Percentiles rank a stretch among this genome's conserved stretches.
phyloP scores from a whole-genome alignment of 345 rosid species.

The Sisymbrium altissimum region DNA sequence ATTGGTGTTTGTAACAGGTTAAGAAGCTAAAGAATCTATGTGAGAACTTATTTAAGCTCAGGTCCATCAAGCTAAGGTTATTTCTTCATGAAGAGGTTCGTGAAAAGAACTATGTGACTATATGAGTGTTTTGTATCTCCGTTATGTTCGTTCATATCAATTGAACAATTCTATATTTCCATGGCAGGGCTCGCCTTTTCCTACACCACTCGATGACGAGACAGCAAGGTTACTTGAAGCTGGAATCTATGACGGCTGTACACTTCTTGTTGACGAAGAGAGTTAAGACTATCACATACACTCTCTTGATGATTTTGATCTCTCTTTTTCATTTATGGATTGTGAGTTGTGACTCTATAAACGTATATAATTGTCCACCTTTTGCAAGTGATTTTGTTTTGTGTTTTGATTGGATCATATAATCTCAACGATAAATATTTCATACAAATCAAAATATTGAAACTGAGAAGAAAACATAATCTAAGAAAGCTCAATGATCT shows the following conservation, averaged over 20 bases:
- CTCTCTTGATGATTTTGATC: background rate
- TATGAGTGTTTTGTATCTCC: background rate
- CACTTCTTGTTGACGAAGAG: slow-evolving; percentile 74
- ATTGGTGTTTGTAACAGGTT: slow-evolving; percentile 42
- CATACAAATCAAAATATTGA: background rate
- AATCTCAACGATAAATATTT: background rate
- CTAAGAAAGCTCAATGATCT: slow-evolving; percentile 28
- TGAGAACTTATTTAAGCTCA: slow-evolving; percentile 73
- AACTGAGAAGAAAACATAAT: background rate
- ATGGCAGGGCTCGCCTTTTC: slow-evolving; percentile 75
- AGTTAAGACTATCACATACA: slow-evolving; percentile 26
- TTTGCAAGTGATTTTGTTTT: background rate
- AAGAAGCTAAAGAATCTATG: slow-evolving; percentile 84
- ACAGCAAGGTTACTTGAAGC: slow-evolving; percentile 64
- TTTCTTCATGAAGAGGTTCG: slow-evolving; percentile 73
- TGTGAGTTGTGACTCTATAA: background rate
- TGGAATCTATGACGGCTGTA: slow-evolving; percentile 60
- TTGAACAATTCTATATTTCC: background rate
- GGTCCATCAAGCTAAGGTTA: slow-evolving; percentile 50
- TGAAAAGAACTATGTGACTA: background rate
- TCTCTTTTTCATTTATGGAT: background rate
- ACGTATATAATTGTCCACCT: background rate
- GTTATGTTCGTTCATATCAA: background rate
- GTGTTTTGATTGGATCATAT: background rate
- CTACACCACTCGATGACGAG: slow-evolving; percentile 67